A percentile compares a stretch with the other conserved stretches of the same genome.
phyloP scores from a whole-genome alignment of 805 yeast genomes.

The Teunomyces stri region DNA sequence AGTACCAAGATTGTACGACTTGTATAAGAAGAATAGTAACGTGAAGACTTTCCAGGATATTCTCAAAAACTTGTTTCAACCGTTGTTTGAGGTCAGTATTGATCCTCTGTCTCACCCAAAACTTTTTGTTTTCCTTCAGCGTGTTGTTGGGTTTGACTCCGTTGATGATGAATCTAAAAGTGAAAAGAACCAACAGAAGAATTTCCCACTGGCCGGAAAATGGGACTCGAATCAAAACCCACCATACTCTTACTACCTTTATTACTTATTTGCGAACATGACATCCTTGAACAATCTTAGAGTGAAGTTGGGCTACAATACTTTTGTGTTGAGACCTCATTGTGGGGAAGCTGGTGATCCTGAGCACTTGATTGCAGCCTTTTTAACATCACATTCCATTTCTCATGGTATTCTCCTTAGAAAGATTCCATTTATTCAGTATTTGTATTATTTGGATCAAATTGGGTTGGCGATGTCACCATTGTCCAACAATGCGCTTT shows the following conservation, averaged over 20 bases:
- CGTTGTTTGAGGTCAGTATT: constrained; percentile 84
- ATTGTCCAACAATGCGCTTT: constrained; percentile 90
- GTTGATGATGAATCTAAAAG: constrained; percentile 97
- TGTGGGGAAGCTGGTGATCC: constrained; percentile 99
- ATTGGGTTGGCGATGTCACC: constrained; percentile 99
- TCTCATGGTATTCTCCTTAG: constrained; percentile 93
- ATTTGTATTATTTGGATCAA: constrained; percentile 89
- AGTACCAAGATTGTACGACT: constrained; percentile 88
- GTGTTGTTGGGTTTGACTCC: constrained; percentile 96
- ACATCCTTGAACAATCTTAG: constrained; percentile 87
- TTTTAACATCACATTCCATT: constrained; percentile 84
- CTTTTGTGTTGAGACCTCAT: constrained; percentile 95
- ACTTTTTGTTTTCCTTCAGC: constrained; percentile 78
- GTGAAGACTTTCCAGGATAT: constrained; percentile 74
- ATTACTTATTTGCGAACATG: constrained; percentile 83
- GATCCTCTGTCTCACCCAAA: constrained; percentile 91
- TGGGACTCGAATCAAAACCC: constrained; percentile 86
- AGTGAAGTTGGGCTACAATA: constrained; percentile 68
- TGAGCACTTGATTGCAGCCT: constrained; percentile 90
- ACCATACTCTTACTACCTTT: constrained; percentile 94
- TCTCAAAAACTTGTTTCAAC: constrained; percentile 75
- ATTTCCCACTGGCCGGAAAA: constrained; percentile 78
- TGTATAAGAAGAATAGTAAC: constrained; percentile 74
- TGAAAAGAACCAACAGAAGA: constrained; percentile 73
- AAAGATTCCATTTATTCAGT: constrained; percentile 93